phyloP scores from a whole-genome alignment of 2,329 filamentous ascomycete species.

The Penicillium fuscoglaucum region DNA sequence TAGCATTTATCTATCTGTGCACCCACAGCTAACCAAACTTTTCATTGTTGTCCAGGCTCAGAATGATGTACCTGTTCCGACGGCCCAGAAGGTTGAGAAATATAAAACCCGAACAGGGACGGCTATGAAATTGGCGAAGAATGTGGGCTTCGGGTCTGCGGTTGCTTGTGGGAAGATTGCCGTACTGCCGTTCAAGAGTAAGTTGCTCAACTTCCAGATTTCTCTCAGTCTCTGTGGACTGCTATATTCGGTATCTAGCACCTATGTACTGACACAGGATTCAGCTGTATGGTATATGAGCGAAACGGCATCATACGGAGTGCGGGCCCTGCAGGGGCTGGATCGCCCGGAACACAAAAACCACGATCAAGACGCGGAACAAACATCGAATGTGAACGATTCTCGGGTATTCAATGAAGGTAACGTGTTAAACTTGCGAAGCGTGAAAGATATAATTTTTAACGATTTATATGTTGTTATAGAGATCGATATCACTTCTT shows the following conservation, averaged over 20 bases:
- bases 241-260: not conserved
- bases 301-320: constrained; percentile 9
- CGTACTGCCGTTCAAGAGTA: constrained; percentile 10
- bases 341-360: not conserved
- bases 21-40: not conserved
- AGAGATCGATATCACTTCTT: not conserved
- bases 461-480: not conserved
- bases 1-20: not conserved
- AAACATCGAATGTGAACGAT: not conserved
- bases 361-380: not conserved
- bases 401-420: not conserved
- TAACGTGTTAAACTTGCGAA: not conserved
- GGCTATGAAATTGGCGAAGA: constrained; percentile 3
- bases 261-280: not conserved
- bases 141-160: constrained; percentile 6
- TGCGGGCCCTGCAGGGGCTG: not conserved
- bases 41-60: not conserved
- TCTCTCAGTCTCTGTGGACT: not conserved
- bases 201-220: not conserved
- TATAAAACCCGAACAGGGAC: not conserved
- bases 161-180: constrained; percentile 11
- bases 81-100: not conserved
- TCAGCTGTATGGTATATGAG: constrained; percentile 12
- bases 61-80: not conserved
- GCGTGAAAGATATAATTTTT: not conserved